phyloP scores from a whole-genome alignment of 345 rosid genomes.

The Melaleuca quinquenervia region DNA sequence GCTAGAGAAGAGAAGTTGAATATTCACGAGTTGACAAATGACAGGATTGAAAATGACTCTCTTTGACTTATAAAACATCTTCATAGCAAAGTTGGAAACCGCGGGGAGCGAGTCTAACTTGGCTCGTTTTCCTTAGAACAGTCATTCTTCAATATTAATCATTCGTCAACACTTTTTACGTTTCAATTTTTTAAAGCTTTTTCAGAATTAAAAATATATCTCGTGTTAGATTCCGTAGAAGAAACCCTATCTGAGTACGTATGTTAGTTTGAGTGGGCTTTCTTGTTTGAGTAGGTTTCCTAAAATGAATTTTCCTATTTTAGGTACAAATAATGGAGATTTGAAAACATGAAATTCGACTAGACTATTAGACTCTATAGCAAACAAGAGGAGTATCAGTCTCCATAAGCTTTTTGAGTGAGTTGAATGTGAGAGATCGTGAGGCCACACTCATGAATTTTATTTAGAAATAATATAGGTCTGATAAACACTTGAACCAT shows the following conservation, averaged over 20 bases:
- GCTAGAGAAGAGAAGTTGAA: not conserved
- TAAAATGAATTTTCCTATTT: not conserved
- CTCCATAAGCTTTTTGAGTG: too few relatives aligned
- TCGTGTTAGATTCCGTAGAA: not conserved
- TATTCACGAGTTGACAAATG: not conserved
- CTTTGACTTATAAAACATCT: not conserved
- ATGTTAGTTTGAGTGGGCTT: not conserved
- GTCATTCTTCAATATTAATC: not conserved
- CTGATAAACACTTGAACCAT: not conserved
- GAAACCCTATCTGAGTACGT: not conserved
- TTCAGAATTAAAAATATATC: too few relatives aligned
- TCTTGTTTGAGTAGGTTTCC: not conserved
- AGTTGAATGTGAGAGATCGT: not conserved
- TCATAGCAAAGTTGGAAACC: not conserved
- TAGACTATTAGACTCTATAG: too few relatives aligned
- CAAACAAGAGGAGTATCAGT: too few relatives aligned
- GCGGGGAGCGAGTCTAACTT: not conserved
- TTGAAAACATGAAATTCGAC: too few relatives aligned
- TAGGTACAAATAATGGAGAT: not conserved
- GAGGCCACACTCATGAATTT: too few relatives aligned
- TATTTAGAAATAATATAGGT: too few relatives aligned
- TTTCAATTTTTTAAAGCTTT: too few relatives aligned
- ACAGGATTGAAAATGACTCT: not conserved
- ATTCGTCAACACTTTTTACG: not conserved
- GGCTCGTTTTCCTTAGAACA: not conserved